phyloP scores from a whole-genome alignment of 2,329 filamentous ascomycete genomes.

The Colletotrichum sp. region DNA sequence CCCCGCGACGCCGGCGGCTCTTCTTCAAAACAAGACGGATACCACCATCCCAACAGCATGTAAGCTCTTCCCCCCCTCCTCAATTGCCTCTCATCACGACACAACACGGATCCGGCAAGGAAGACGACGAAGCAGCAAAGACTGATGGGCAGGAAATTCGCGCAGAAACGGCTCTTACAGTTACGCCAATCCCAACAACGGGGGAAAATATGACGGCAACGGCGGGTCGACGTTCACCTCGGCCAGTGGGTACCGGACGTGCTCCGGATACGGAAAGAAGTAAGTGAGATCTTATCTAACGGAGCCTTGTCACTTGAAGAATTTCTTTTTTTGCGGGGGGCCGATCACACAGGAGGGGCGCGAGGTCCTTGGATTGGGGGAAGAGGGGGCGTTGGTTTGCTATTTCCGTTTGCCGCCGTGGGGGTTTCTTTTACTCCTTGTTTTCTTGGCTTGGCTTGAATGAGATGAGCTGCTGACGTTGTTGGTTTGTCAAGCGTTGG shows the following conservation, averaged over 20 bases:
- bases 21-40: conserved; percentile 61
- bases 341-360: not conserved
- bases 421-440: not conserved
- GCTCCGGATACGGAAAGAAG: conserved; percentile 18
- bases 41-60: conserved; percentile 69
- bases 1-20: conserved; percentile 64
- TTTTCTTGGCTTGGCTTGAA: not conserved
- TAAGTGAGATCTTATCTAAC: not conserved
- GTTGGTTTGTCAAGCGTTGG: not conserved
- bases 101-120: not conserved
- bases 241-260: conserved; percentile 44
- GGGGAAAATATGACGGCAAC: conserved; percentile 66
- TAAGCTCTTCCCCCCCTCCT: conserved; percentile 34
- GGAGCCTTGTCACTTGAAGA: not conserved
- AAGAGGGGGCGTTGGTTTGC: not conserved
- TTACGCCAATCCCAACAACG: conserved; percentile 71
- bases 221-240: conserved; percentile 68
- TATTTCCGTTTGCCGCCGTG: not conserved
- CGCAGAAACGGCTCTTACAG: conserved; percentile 70
- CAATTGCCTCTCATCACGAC: not conserved
- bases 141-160: not conserved
- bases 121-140: not conserved
- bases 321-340: not conserved
- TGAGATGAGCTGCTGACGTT: not conserved
- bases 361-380: not conserved